Percentiles rank a stretch among this genome's conserved stretches.
These are phyloP conservation scores for Helicocarpus griseus DNA, from an alignment of 2,329 filamentous ascomycete genomes.

Conservation along the genomic window DNA sequence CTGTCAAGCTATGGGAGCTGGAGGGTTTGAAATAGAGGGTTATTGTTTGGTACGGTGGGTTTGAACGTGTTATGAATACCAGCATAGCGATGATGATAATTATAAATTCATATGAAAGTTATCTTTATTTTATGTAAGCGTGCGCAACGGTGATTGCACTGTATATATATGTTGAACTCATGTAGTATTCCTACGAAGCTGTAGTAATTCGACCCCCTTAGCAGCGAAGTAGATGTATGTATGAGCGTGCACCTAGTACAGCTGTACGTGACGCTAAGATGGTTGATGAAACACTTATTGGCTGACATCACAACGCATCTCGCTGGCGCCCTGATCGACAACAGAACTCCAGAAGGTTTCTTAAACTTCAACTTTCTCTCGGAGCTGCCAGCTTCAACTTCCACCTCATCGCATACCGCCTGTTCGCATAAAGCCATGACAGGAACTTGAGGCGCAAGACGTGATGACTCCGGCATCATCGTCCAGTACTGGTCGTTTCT, in stretches of 20 bases:
- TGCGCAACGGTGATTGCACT: not conserved
- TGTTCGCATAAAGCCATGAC: not conserved
- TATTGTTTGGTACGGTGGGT: not conserved
- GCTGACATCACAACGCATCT: no score
- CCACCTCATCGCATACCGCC: not conserved
- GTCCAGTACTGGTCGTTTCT: slow-evolving; percentile 2
- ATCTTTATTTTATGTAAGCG: not conserved
- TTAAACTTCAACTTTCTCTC: not conserved
- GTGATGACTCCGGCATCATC: slow-evolving; percentile 1
- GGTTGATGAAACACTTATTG: not conserved
- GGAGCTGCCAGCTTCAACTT: not conserved
- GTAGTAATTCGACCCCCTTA: no score
- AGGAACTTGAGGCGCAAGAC: not conserved
- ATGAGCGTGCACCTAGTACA: not conserved
- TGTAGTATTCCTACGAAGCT: no score
- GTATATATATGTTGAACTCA: no score
- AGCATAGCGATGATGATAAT: not conserved
- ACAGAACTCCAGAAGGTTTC: no score
- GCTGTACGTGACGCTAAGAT: not conserved
- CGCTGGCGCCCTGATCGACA: no score
- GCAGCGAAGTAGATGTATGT: no score
- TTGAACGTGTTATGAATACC: not conserved
- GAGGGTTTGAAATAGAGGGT: slow-evolving; percentile 24
- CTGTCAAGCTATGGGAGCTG: slow-evolving; percentile 79
- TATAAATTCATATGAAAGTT: no score